Evolutionary conservation across 2,329 filamentous ascomycete species (phyloP).

Genomic region (Dothistroma pini): DNA sequence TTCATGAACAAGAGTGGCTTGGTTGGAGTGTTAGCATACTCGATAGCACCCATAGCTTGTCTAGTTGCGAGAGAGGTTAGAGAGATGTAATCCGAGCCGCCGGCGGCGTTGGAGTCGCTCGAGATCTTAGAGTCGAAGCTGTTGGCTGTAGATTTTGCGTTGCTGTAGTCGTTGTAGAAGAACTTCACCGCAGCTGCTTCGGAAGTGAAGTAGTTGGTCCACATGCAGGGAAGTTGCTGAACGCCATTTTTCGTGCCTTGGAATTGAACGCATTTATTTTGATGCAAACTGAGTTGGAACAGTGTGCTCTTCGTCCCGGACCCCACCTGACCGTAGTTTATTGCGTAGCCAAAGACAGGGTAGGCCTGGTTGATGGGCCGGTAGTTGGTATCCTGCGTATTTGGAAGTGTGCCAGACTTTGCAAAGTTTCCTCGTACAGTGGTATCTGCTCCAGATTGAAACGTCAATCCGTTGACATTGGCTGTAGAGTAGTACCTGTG

Average conservation of each 20-base stretch:
- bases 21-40: slow-evolving; percentile 47
- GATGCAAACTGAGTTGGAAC: slow-evolving; percentile 51
- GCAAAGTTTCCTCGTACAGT: slow-evolving; percentile 48
- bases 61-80: slow-evolving; percentile 51
- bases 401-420: slow-evolving; percentile 40
- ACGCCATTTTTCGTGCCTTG: slow-evolving; percentile 35
- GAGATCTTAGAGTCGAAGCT: slow-evolving; percentile 44
- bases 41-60: slow-evolving; percentile 50
- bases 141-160: slow-evolving; percentile 36
- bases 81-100: slow-evolving; percentile 47
- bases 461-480: slow-evolving; percentile 40
- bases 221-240: slow-evolving; percentile 45
- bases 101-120: slow-evolving; percentile 44
- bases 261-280: slow-evolving; percentile 51
- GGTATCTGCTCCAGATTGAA: slow-evolving; percentile 46
- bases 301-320: slow-evolving; percentile 38
- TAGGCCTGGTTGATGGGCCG: slow-evolving; percentile 47
- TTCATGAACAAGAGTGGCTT: slow-evolving; percentile 54
- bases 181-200: slow-evolving; percentile 43
- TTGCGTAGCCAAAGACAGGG: slow-evolving; percentile 52
- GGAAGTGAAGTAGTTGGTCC: slow-evolving; percentile 49
- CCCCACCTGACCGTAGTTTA: slow-evolving; percentile 47
- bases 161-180: slow-evolving; percentile 49
- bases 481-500: slow-evolving; percentile 49
- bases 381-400: slow-evolving; percentile 46